A percentile compares a stretch with the other conserved stretches of the same genome.
Evolutionary conservation across 495 filamentous ascomycete species (phyloP).

Genomic region (Talaromyces wortmannii): DNA sequence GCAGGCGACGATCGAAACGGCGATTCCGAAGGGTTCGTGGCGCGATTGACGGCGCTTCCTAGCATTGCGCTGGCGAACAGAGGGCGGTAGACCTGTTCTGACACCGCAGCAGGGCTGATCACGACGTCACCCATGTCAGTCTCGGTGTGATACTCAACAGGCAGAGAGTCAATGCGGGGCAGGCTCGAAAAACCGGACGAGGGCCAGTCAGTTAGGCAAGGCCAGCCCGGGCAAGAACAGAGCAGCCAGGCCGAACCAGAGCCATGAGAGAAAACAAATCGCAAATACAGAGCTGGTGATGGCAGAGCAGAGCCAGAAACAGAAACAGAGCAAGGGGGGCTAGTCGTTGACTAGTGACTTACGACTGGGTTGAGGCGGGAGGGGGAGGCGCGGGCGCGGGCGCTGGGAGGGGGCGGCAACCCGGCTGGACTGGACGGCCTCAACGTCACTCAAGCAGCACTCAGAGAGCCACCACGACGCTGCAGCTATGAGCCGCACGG

Average conservation of each 20-base stretch:
- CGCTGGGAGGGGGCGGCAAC: not conserved
- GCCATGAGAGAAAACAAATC: no score
- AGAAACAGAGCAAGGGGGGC: no score
- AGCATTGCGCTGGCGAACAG: constrained; percentile 36
- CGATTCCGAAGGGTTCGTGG: constrained; percentile 23
- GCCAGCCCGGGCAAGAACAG: no score
- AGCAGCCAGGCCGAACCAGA: no score
- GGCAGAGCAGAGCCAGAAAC: no score
- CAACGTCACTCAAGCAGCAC: not conserved
- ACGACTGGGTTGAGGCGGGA: not conserved
- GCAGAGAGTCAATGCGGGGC: not conserved
- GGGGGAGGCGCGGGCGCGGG: not conserved
- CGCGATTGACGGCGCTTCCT: constrained; percentile 35
- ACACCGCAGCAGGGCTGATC: constrained; percentile 35
- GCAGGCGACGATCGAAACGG: constrained; percentile 23
- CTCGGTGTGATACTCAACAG: not conserved
- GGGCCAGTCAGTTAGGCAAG: no score
- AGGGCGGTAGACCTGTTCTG: constrained; percentile 32
- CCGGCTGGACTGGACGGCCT: not conserved
- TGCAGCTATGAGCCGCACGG: not conserved
- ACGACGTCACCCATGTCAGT: constrained; percentile 40
- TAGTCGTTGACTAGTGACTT: no score
- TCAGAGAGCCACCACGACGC: not conserved
- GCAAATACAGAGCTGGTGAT: no score
- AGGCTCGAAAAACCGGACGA: not conserved